Evolutionary conservation across 306 rosid genomes (phyloP).

Genomic region (Sophora flavescens): DNA sequence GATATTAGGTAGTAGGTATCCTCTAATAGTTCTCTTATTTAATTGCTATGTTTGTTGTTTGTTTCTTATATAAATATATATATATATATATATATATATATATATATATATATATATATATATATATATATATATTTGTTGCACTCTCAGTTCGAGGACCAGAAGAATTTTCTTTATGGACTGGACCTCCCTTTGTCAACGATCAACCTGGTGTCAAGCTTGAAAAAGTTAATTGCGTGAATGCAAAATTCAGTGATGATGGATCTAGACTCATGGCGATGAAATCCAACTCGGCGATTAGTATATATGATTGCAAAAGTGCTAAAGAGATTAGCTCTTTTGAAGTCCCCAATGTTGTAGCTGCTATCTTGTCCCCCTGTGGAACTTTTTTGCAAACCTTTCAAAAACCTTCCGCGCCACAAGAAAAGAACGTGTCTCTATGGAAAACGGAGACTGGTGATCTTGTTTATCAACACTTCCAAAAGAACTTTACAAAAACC

Average conservation of each 20-base stretch:
- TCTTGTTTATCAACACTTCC: conserved; percentile 68
- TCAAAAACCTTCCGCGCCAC: conserved; percentile 70
- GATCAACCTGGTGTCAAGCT: conserved; percentile 71
- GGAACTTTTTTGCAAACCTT: conserved; percentile 86
- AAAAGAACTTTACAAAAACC: conserved; percentile 72
- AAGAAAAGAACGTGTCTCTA: conserved; percentile 74
- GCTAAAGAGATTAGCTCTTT: conserved; percentile 73
- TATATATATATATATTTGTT: too few species aligned
- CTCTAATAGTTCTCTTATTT: conserved; percentile 7
- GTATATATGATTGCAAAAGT: conserved; percentile 60
- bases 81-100: background rate
- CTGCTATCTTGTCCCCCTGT: conserved; percentile 73
- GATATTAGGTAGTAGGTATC: conserved; percentile 87
- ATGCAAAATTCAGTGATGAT: conserved; percentile 73
- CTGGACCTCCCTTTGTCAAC: conserved; percentile 75
- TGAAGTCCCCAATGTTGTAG: conserved; percentile 64
- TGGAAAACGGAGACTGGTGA: conserved; percentile 76
- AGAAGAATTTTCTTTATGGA: conserved; percentile 81
- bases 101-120: too few species aligned
- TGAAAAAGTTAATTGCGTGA: conserved; percentile 66
- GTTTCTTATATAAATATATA: background rate
- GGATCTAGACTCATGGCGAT: conserved; percentile 77
- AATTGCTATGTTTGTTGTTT: background rate
- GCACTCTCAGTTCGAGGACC: conserved; percentile 71
- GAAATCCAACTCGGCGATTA: conserved; percentile 63